Base-by-base conservation (phyloP, 805 yeast genomes). In the Scheffersomyces lignosus region DNA sequence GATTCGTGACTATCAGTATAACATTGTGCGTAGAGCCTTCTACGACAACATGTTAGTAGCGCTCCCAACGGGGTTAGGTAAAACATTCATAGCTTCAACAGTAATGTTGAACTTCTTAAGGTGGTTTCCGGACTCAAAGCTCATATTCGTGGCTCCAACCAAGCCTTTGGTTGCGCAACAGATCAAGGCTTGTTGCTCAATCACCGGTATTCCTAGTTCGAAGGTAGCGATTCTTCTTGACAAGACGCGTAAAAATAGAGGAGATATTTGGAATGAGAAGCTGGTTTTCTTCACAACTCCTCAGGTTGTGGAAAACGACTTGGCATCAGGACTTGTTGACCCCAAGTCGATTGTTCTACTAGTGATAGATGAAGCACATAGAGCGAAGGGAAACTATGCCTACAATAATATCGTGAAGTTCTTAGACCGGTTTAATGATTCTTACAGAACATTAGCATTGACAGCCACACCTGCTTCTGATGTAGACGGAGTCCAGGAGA, bases 391-490 rank as follows among this genome's bases (percentile, higher is more conserved):
- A 0, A 83, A 87, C 37, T 90, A 89, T 55, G 85, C 98, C 1
- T 91, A 91, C 52, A 83, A 83, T 31, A 83, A 85, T 38, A 90
- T 91, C n/a, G 87, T 86, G 2, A 69, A 77, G 44, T 81, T 78
- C 48, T 32, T 70, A 33, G 72, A 74, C 18, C 61, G 87, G 34
- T 80, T 79, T 53, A 81, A 78, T 42, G 27, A 26, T 1, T 77
- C 87, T 2, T 83, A 80, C 47, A 68, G 99, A 30, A 68, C 90
- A 0, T 59, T 93, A 34, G 98, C 96, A 0, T 66, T 93, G 44
- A 89, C 98, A 0, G 99, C 99, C 1, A 93, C 99, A 0, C 99
- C 99, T 0, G 93, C 96, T 0, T 71, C 95, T 0, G 83, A 83
- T 41, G 75, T 87, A 1, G 95, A 86, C 40, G 87, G 91, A 2